Evolutionary conservation across 1,284 basidiomycete genomes (phyloP).

Genomic region (Sporisorium graminicola): DNA sequence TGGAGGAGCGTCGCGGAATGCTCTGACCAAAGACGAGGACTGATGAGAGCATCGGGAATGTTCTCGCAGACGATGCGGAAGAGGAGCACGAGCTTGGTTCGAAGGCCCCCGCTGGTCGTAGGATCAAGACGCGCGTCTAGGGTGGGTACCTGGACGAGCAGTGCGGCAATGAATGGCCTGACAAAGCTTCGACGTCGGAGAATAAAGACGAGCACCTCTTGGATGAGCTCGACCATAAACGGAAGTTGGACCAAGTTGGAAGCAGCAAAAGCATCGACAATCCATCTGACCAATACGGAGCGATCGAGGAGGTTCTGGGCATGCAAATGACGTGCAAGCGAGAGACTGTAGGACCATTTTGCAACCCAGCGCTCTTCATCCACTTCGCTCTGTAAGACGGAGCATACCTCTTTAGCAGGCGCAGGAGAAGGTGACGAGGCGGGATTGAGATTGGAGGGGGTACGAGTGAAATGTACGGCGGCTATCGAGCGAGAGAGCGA

Average conservation of each 20-base stretch:
- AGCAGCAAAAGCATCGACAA: constrained; percentile 79
- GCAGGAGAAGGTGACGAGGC: constrained; percentile 19
- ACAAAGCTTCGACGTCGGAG: constrained; percentile 37
- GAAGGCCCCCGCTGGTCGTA: constrained; percentile 20
- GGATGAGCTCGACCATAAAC: constrained; percentile 45
- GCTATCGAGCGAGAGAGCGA: constrained; percentile 31
- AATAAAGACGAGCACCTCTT: constrained; percentile 42
- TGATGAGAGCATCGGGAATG: constrained; percentile 78
- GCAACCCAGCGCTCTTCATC: constrained; percentile 82
- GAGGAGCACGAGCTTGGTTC: constrained; percentile 37
- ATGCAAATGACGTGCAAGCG: constrained; percentile 79
- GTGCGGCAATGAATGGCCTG: constrained; percentile 30
- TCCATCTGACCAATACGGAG: constrained; percentile 83
- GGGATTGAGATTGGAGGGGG: constrained; percentile 19
- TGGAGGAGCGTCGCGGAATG: constrained; percentile 26
- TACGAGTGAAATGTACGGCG: constrained; percentile 26
- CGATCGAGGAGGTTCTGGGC: constrained; percentile 85
- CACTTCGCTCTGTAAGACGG: constrained; percentile 72
- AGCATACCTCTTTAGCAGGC: constrained; percentile 26
- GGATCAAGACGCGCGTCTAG: constrained; percentile 34
- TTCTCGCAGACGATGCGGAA: constrained; percentile 39
- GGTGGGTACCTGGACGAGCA: constrained; percentile 25
- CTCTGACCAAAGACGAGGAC: constrained; percentile 72
- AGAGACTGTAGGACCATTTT: constrained; percentile 80
- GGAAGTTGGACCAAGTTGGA: constrained; percentile 49